Evolutionary conservation across 371 early-diverging fungal species (phyloP).

Genomic region (Mucor irregularis): DNA sequence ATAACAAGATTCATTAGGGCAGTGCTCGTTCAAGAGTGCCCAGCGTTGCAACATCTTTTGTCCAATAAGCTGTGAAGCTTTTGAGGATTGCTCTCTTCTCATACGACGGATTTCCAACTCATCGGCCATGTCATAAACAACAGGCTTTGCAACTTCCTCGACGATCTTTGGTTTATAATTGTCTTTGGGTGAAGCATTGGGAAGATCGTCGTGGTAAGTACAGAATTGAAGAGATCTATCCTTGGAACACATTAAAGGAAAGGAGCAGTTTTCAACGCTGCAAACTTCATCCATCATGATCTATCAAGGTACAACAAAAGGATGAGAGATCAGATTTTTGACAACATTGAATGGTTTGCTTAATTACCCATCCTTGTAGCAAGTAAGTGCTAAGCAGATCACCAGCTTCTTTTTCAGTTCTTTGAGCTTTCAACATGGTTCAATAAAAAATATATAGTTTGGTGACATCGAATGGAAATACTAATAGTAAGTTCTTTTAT

Average conservation of each 20-base stretch:
- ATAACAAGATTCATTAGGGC: conserved; percentile 58
- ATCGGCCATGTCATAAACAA: conserved; percentile 9
- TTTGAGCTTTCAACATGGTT: conserved; percentile 9
- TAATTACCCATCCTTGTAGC: conserved; percentile 53
- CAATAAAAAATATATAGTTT: background rate
- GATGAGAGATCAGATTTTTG: background rate
- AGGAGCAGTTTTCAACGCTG: conserved; percentile 36
- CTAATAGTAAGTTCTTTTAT: no score
- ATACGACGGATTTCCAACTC: conserved; percentile 24
- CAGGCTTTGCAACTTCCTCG: conserved; percentile 3
- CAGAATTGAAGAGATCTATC: conserved; percentile 52
- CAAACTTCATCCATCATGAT: conserved; percentile 56
- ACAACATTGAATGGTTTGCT: background rate
- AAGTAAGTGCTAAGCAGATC: conserved; percentile 37
- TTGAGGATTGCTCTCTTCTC: conserved; percentile 59
- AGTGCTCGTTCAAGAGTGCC: conserved; percentile 70
- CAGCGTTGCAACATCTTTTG: conserved; percentile 70
- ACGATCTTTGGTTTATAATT: conserved; percentile 2
- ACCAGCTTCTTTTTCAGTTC: conserved; percentile 22
- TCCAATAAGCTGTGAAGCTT: conserved; percentile 65
- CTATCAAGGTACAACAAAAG: conserved; percentile 14
- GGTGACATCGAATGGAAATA: no score
- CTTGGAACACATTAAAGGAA: conserved; percentile 58
- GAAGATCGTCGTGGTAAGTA: conserved; percentile 48
- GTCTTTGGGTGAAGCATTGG: conserved; percentile 20